Base-by-base conservation (phyloP, 2,329 filamentous ascomycete genomes). In the Penicillium hesseltinei region DNA sequence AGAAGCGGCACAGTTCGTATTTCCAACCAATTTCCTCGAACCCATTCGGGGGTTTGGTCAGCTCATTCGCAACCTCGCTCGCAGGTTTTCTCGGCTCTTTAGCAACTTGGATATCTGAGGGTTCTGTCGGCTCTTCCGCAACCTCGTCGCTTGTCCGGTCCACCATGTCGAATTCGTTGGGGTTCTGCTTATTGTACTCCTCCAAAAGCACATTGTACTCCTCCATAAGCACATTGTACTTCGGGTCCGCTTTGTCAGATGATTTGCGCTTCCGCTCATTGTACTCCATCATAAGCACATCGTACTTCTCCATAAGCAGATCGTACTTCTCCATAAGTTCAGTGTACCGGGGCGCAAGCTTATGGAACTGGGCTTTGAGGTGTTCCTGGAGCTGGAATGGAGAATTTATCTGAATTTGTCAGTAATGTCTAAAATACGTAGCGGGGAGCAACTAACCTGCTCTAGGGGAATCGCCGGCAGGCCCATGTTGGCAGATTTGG, bases 311-410 rank as follows among this genome's bases (percentile, higher is more conserved):
- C 43, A 46, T 33, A 46, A 46, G 43, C n/a, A 21, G 11, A 46
- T 46, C 43, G 27, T 46, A 46, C n/a, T 33, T 46, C 11, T 46
- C 43, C 27, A 21, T 19, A 15, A 46, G 43, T 33, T 31, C 13
- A 15, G 43, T 19, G 43, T 46, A 46, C n/a, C 31, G 11, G 27
- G 43, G 6, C 1, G 91, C 96, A 72, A 90, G 88, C 72, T 89
- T 82, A 75, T 92, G 87, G 78, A 97, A 91, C 17, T 97, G 84
- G 36, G 94, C 91, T 74, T 95, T 93, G 54, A 99, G 88, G 71
- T 99, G 93, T 77, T 99, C 94, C 75, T 97, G 95, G 19, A 97
- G 85, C 75, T 97, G 94, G 73, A 97, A 99, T 44, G 94, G 90
- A 23, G 93, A 97, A 72, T 99, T 92, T 65, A 99, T 91, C 90